Conservation (phyloP, 441 rosid species). For the Manihot esculenta region DNA sequence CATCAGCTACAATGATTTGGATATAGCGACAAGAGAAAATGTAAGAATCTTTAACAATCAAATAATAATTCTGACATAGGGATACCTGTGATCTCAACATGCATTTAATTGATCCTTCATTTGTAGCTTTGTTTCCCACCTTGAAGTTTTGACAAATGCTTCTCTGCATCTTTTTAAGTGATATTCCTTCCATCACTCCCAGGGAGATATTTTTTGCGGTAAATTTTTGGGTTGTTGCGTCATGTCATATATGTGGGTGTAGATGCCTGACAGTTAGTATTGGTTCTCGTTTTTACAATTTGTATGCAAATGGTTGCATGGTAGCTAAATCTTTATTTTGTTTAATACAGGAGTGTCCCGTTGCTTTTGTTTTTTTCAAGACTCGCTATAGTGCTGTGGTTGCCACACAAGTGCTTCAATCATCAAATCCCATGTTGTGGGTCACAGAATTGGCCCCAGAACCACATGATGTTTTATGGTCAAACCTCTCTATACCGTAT, state of each 20-base stretch:
- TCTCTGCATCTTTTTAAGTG: not conserved
- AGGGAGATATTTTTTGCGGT: not conserved
- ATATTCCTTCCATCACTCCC: not conserved
- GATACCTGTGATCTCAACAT: not conserved
- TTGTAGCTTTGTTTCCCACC: not conserved
- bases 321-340: slow-evolving; percentile 9
- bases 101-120: not conserved
- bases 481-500: slow-evolving; percentile 78
- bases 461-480: slow-evolving; percentile 90
- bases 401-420: slow-evolving; percentile 77
- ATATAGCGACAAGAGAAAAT: slow-evolving; percentile 44
- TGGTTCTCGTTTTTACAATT: not conserved
- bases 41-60: slow-evolving; percentile 30
- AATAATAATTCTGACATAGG: not conserved
- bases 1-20: slow-evolving; percentile 35
- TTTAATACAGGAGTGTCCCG: slow-evolving; percentile 63
- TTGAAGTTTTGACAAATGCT: not conserved
- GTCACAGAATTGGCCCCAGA: slow-evolving; percentile 90
- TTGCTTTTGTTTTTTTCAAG: slow-evolving; percentile 92
- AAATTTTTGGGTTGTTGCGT: not conserved
- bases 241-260: not conserved
- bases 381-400: slow-evolving; percentile 80
- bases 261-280: not conserved
- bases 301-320: slow-evolving; percentile 10
- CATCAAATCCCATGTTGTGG: slow-evolving; percentile 95